Base-by-base conservation (phyloP, 495 filamentous ascomycete genomes). In the Aspergillus baeticus region DNA sequence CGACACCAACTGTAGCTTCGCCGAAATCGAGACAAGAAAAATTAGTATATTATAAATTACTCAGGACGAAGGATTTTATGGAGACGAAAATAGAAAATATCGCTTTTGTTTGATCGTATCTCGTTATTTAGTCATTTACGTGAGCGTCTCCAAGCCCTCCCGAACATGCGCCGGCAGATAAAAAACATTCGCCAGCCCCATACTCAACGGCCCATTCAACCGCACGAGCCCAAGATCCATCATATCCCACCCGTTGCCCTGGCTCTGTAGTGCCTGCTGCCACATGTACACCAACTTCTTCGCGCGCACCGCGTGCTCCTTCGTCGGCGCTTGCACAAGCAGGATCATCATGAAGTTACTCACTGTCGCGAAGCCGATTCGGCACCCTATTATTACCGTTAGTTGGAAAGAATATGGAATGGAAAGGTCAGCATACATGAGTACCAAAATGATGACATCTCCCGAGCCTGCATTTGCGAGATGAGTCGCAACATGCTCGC, bases 381-480 rank as follows among this genome's bases (percentile, higher is more conserved):
- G 69, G 8, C 63, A 69, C 69, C 71, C 71, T 74, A n/a, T 34
- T 21, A 20, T n/a, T 10, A 21, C 11, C 20, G 14, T 47, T 35
- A 21, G 8, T 7, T n/a, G 18, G 17, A 1, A 38, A 22, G 6
- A 22, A 5, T 22, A 3, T 21, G 5, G 10, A 34, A 18, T 3
- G 15, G n/a, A 15, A 10, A 13, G 14, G 43, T 10, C 21, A 10
- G 58, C 70, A 37, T 62, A 72, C 71, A 74, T 2, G 71, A 70
- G 41, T 74, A 72, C 71, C 71, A 74, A 23, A 74, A 72, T 8
- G 57, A 59, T 2, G 59, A 65, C 41, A 72, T 69, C 15, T 74
- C 71, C 50, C 63, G 63, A 2, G 64, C 47, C 2, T 65, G 64
- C 46, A 74, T 55, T n/a, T 64, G 59, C 22, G 62, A 44, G 0